These are phyloP conservation scores for Hypoxylon cercidicola DNA, from an alignment of 495 filamentous ascomycete genomes.

Conservation along the genomic window DNA sequence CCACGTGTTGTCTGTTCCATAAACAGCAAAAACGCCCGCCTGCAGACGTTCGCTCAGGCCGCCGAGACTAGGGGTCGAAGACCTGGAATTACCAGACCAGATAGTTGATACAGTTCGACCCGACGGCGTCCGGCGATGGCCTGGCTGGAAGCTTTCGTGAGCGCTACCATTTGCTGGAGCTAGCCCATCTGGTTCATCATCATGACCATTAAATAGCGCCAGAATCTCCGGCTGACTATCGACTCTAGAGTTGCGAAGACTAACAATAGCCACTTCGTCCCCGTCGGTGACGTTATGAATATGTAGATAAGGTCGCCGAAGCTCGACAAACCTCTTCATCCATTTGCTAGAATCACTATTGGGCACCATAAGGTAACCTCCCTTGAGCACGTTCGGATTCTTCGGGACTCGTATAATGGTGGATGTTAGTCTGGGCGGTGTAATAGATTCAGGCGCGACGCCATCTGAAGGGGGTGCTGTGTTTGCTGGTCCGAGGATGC, in stretches of 20 bases:
- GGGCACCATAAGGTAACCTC: slow-evolving; percentile 84
- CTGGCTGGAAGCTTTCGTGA: slow-evolving; percentile 39
- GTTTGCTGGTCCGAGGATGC: slow-evolving; percentile 78
- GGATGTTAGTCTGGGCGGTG: slow-evolving; percentile 68
- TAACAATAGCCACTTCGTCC: slow-evolving; percentile 90
- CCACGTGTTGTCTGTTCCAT: slow-evolving; percentile 92
- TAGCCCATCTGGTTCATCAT: slow-evolving; percentile 41
- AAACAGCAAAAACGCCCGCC: slow-evolving; percentile 88
- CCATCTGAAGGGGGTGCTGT: slow-evolving; percentile 78
- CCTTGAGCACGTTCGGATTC: slow-evolving; percentile 78
- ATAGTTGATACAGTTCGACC: slow-evolving; percentile 46
- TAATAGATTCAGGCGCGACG: slow-evolving; percentile 50
- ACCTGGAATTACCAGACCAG: slow-evolving; percentile 44
- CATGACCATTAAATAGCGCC: slow-evolving; percentile 69
- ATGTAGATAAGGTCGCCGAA: slow-evolving; percentile 91
- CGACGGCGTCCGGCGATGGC: slow-evolving; percentile 46
- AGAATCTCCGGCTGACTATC: slow-evolving; percentile 90
- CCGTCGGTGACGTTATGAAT: slow-evolving; percentile 84
- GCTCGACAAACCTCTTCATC: slow-evolving; percentile 91
- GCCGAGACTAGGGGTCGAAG: slow-evolving; percentile 47
- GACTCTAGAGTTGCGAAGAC: slow-evolving; percentile 82
- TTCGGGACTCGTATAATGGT: slow-evolving; percentile 77
- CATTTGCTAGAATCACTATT: slow-evolving; percentile 78
- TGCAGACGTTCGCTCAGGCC: slow-evolving; percentile 63
- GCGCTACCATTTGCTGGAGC: slow-evolving; percentile 21